Percentiles rank a stretch among this genome's conserved stretches.
phyloP scores from a whole-genome alignment of 805 yeast genomes.

The Cyberlindnera maritima region DNA sequence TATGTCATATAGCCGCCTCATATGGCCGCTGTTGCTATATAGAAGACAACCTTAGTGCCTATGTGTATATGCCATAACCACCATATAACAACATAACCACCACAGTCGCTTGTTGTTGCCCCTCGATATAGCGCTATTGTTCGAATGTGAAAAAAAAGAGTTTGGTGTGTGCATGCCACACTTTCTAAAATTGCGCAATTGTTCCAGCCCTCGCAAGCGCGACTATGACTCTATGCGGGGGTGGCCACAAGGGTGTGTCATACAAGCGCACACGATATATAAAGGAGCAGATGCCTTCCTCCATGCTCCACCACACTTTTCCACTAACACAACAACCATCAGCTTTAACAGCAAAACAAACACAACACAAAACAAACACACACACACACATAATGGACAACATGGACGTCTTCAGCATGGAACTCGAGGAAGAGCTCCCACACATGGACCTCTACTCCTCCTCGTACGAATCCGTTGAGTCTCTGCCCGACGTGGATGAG shows the following conservation, averaged over 20 bases:
- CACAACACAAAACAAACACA: conserved; percentile 6
- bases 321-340: no score
- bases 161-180: not conserved
- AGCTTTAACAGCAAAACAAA: not conserved
- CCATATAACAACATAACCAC: not conserved
- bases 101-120: not conserved
- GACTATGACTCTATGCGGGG: not conserved
- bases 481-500: conserved; percentile 20
- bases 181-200: conserved; percentile 2
- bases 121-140: not conserved
- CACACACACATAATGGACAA: conserved; percentile 3
- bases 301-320: not conserved
- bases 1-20: no score
- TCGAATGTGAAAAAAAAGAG: no score
- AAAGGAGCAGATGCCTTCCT: not conserved
- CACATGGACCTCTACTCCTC: conserved; percentile 17
- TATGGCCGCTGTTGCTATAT: no score
- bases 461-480: conserved; percentile 21
- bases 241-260: not conserved
- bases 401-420: conserved; percentile 19
- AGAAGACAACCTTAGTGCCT: not conserved
- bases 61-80: no score
- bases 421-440: conserved; percentile 15
- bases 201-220: not conserved
- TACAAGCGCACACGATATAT: not conserved